A percentile compares a stretch with the other conserved stretches of the same genome.
phyloP scores from a whole-genome alignment of 2,329 filamentous ascomycete genomes.

The Endoconidiophora laricicola region DNA sequence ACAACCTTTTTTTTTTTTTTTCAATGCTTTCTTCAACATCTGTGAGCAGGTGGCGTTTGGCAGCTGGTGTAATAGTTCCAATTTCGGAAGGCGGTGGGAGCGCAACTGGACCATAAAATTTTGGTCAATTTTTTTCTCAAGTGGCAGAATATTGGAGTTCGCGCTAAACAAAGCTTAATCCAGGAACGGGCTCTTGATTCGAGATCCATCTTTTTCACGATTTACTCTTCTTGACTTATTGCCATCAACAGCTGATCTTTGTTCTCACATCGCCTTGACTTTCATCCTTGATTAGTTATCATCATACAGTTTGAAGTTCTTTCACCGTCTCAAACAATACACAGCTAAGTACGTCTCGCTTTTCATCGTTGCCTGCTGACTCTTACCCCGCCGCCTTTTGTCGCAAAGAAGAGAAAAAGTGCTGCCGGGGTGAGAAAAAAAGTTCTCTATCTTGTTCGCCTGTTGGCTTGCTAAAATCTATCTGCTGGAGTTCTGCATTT shows the following conservation, averaged over 20 bases:
- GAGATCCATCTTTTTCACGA: not conserved
- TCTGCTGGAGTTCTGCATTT: not conserved
- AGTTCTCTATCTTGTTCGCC: conserved; percentile 2
- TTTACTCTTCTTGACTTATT: not conserved
- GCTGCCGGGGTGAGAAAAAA: not conserved
- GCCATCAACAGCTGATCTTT: not conserved
- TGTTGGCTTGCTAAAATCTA: not conserved
- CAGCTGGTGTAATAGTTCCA: not conserved
- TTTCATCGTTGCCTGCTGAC: not conserved
- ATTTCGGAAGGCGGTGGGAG: conserved; percentile 9
- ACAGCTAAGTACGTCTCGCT: not conserved
- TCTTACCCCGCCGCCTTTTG: conserved; percentile 12
- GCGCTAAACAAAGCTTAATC: conserved; percentile 8
- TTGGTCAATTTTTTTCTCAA: conserved; percentile 10
- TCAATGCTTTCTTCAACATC: no score
- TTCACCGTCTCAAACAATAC: not conserved
- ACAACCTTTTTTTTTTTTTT: no score
- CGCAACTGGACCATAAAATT: conserved; percentile 13
- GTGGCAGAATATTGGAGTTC: conserved; percentile 11
- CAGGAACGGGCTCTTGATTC: not conserved
- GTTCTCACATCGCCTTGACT: not conserved
- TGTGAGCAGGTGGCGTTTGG: not conserved
- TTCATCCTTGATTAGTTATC: not conserved
- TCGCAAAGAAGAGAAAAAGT: conserved; percentile 7
- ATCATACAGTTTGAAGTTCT: no score